Base-by-base conservation (phyloP, 306 rosid genomes). In the Prinsepia uniflora region DNA sequence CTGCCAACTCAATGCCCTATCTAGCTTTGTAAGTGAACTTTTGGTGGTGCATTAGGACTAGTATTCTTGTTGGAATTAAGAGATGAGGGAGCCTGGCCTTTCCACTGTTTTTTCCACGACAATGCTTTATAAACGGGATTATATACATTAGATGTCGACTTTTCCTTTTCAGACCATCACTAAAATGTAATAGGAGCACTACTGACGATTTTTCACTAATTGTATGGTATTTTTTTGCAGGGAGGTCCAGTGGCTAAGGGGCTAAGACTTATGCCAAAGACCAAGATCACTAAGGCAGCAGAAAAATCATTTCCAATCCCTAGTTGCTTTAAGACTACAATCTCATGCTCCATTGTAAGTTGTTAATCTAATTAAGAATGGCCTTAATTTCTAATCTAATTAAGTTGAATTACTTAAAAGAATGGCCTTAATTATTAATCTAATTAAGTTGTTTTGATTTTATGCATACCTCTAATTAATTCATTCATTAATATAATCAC, bases 221-320 rank as follows among this genome's bases (percentile, higher is more conserved):
- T n/a, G 17, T 6, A 22, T 20, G 41, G 8, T 22, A 4, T 60
- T 43, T 72, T 20, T 22, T 18, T 73, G 78, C 84, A 88, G 89
- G 78, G 75, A 43, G 81, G 84, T 49, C 73, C 60, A 19, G 24
- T 76, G 81, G 74, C 74, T 68, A 70, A 79, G 15, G 86, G 84
- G 73, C 76, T 65, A 39, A 84, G 79, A 71, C 74, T 81, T 24
- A 67, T 52, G 72, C 85, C 74, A 0, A 75, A 70, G 60, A 65
- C 69, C 47, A 79, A 74, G 42, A 65, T 76, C 75, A 56, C 78
- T 13, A 79, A 50, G 73, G 70, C 70, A 65, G 48, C 83, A 47
- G 66, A 65, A 74, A 67, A 49, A 55, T 59, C 79, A 47, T 62
- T 65, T 55, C 9, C 71, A 65, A 65, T 79, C 66, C 73, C 79